Evolutionary conservation across 257 asterid genomes (phyloP), one percentile per base, ranked within the genome.

Genomic region (Leptodermis oblonga): DNA sequence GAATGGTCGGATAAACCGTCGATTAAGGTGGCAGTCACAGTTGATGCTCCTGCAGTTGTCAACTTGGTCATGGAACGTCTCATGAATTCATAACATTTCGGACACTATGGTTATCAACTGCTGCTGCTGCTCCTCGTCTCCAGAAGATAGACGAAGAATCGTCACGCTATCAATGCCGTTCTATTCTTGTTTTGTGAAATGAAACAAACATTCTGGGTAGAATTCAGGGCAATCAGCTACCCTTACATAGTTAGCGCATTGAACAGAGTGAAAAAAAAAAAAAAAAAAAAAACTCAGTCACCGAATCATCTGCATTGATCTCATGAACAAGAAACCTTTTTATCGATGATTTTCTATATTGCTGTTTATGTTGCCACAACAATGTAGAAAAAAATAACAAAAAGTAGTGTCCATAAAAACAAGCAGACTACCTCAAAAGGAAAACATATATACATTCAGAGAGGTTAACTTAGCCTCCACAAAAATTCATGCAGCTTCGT

Each of bases 21-120:
- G 3, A 95, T 94, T 31, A 91, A 94, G 77, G 96, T 94, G 71
- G 99, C 99, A 0, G 97, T 94, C 36, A 91, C 99, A 9, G 95
- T 91, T 55, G 94, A 94, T 82, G 97, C 96, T 63, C 95, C 92
- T 36, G 77, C 81, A 7, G 85, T 87, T 73, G 86, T 91, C 49
- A 82, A 86, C 60, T 45, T 91, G 89, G 81, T 86, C 79, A 89
- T 89, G 97, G 96, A 94, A 11, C 90, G 95, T 72, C 97, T 94
- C 73, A 86, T 86, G 80, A 39, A 78, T 52, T 88, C 91, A 5
- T 89, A 62, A 75, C 10, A 37, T 31, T 30, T 68, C 42, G 22
- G 31, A 4, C 59, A n/a, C 22, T 48, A 6, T 1, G 54, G 18
- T 48, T 48, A 0, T 17, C 25, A 52, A 22, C 59, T 18, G 55